Base-by-base conservation (phyloP, 192 early-diverging fungal species). In the Coemansia sp. region DNA sequence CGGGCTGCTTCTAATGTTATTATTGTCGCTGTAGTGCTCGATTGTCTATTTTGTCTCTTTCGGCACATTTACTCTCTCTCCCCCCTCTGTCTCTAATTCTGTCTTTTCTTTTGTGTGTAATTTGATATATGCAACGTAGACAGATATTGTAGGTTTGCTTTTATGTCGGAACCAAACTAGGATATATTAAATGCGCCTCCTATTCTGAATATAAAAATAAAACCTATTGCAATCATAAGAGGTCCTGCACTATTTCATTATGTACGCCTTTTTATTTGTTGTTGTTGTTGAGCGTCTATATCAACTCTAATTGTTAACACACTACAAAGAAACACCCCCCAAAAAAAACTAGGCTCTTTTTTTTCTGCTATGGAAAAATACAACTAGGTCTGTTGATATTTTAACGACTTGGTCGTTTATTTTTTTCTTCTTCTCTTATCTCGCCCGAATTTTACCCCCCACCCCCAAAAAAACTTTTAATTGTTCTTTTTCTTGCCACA, bases 151-250 rank as follows among this genome's bases (percentile, higher is more conserved):
- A 49, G 65, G 5, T 66, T 40, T 20, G 22, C 43, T 62, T 31
- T 52, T 68, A 27, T n/a, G 62, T 69, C 46, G 34, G 43, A 46
- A 71, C 27, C 70, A 60, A 68, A 68, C 65, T 77, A 77, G 75
- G 75, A 77, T 68, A 77, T 77, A 77, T 77, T 77, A 77, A 77
- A 66, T 63, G 53, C 64, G 63, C 50, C 62, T 52, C 38, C n/a
- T 47, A 44, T 63, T 52, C 36, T 52, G 36, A 29, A 29, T 49
- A 27, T 18, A 22, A 16, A 50, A 31, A 65, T 41, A 49, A 40
- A 67, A 67, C 31, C 49, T 6, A 36, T 39, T 40, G 3, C 20
- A 38, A 27, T 29, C 43, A 44, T 44, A 53, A 29, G 22, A 53
- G 27, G 52, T 49, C 46, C 46, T 16, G 31, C 41, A 63, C 72